Evolutionary conservation across 2,329 filamentous ascomycete genomes (phyloP), one percentile per base, ranked within the genome.

Genomic region (Fusarium tupiense): DNA sequence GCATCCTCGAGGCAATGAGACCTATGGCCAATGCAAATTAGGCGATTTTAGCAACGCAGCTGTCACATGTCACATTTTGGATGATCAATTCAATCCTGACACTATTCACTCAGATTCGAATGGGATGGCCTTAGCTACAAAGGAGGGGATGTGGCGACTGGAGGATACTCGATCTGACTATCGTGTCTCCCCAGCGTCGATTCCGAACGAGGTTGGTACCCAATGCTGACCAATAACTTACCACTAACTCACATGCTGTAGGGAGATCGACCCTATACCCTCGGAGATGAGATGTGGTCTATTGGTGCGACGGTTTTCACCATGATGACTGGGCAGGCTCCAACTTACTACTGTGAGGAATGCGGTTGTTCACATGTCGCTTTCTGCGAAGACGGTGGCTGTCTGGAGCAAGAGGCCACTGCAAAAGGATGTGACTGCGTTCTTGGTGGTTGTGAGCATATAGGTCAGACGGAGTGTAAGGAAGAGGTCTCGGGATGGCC

Each of bases 1-100:
- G 77, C 83, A 86, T 59, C 84, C 87, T 41, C 80, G 81, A 19
- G 85, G 85, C 5, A 78, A 69, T 19, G 87, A 89, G 79, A 85
- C 83, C 38, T 90, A 89, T 74, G 88, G 88, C 1, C 76, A 81
- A 35, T 89, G 88, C 74, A 90, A 89, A 80, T 79, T 90, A 62
- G 88, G 88, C 20, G 84, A 86, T 47, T 88, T 87, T 61, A 76
- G 80, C 49, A 76, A 76, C n/a, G 82, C 84, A 22, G 79, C 78
- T 33, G 80, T 87, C 17, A 83, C 84, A n/a, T 81, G 81, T 47
- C 83, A 85, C 50, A 31, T 61, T 6, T 49, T 76, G 31, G 53
- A 60, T 52, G 49, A n/a, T 29, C 58, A 61, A 46, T 40, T 49
- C 22, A 16, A 24, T 22, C 14, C 26, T 14, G 24, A 57, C 20